phyloP scores from a whole-genome alignment of 306 rosid genomes.

The Casuarina equisetifolia region DNA sequence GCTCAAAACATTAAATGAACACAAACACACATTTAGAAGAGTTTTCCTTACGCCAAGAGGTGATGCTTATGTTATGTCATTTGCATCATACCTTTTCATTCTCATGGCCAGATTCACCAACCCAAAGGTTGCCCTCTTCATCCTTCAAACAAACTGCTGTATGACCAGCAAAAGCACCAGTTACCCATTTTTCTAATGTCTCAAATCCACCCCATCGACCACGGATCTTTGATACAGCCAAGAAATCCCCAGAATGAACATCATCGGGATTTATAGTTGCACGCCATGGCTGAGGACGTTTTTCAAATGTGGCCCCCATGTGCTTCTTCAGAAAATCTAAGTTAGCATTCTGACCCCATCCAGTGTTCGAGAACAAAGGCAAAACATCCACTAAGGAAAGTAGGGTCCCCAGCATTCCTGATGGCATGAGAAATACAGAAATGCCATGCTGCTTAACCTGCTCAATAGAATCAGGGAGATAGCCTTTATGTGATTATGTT shows the following conservation, averaged over 20 bases:
- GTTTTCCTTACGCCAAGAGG: background rate
- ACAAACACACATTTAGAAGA: too few relatives aligned
- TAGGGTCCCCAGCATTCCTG: slow-evolving; percentile 95
- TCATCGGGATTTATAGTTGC: slow-evolving; percentile 72
- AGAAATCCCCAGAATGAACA: slow-evolving; percentile 93
- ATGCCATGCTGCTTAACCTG: slow-evolving; percentile 97
- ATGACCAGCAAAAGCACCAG: slow-evolving; percentile 99
- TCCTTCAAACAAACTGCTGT: slow-evolving; percentile 98
- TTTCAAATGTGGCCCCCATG: slow-evolving; percentile 91
- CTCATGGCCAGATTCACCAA: slow-evolving; percentile 99
- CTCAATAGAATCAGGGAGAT: slow-evolving; percentile 26
- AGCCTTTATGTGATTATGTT: slow-evolving; percentile 21
- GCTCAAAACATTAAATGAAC: background rate
- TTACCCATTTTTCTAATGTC: slow-evolving; percentile 96
- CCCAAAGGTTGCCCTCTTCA: slow-evolving; percentile 90
- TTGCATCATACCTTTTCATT: slow-evolving; percentile 74
- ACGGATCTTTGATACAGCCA: slow-evolving; percentile 93
- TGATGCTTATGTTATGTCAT: slow-evolving; percentile 13
- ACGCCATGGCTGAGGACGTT: slow-evolving; percentile 72
- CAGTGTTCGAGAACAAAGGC: slow-evolving; percentile 86
- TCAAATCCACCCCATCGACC: slow-evolving; percentile 99
- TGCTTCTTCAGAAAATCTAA: slow-evolving; percentile 74
- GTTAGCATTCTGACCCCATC: slow-evolving; percentile 92
- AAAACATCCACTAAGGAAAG: slow-evolving; percentile 80
- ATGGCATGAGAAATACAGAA: slow-evolving; percentile 98